A percentile compares a stretch with the other conserved stretches of the same genome.
Evolutionary conservation across 257 asterid genomes (phyloP).

Genomic region (Przewalskia tangutica): DNA sequence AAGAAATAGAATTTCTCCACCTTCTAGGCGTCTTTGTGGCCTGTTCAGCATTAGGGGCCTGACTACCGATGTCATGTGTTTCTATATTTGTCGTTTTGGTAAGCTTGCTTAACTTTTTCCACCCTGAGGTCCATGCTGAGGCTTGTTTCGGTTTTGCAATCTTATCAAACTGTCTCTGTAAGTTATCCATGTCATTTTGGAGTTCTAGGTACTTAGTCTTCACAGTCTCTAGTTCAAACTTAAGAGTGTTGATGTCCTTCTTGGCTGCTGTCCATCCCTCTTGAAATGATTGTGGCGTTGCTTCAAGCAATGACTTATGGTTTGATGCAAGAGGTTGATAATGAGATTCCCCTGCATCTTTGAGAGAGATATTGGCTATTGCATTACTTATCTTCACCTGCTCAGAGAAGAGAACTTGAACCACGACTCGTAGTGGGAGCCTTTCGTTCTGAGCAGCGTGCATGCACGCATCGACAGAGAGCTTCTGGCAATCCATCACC

Average conservation of each 20-base stretch:
- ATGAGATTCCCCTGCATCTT: slow-evolving; percentile 51
- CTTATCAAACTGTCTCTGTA: slow-evolving; percentile 79
- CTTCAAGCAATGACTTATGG: slow-evolving; percentile 72
- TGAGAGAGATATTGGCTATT: slow-evolving; percentile 49
- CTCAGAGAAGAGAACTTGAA: slow-evolving; percentile 89
- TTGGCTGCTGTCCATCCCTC: slow-evolving; percentile 96
- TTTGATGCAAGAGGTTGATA: slow-evolving; percentile 57
- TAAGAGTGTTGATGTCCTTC: slow-evolving; percentile 83
- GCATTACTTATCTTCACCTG: slow-evolving; percentile 91
- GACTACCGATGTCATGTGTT: slow-evolving; percentile 24
- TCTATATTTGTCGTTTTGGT: slow-evolving; percentile 37
- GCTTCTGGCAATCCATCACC: slow-evolving; percentile 95
- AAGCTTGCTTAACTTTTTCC: slow-evolving; percentile 77
- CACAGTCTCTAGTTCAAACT: slow-evolving; percentile 72
- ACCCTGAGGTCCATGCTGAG: slow-evolving; percentile 68
- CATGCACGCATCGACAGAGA: slow-evolving; percentile 91
- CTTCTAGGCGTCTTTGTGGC: slow-evolving; percentile 52
- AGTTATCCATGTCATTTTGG: slow-evolving; percentile 56
- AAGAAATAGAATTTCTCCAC: slow-evolving; percentile 95
- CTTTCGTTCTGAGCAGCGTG: slow-evolving; percentile 95
- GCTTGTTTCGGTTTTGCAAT: slow-evolving; percentile 47
- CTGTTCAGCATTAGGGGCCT: slow-evolving; percentile 30
- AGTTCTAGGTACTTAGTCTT: slow-evolving; percentile 69
- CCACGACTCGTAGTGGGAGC: slow-evolving; percentile 79
- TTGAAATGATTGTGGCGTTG: slow-evolving; percentile 88